phyloP scores from a whole-genome alignment of 495 filamentous ascomycete species.

The Acidiella bohemica region DNA sequence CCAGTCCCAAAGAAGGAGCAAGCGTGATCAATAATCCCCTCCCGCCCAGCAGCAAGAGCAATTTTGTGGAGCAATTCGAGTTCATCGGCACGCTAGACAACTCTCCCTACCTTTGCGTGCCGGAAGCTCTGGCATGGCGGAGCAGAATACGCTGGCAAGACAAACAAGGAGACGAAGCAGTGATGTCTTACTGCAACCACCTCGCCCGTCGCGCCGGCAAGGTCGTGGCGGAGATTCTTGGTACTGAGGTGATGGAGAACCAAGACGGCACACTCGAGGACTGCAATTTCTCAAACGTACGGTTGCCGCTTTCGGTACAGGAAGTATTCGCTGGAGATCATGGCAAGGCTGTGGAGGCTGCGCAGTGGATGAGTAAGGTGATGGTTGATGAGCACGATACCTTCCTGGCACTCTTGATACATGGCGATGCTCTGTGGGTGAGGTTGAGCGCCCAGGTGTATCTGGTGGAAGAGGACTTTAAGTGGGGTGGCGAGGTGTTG shows the following conservation, averaged over 20 bases:
- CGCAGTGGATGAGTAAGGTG: slow-evolving; percentile 43
- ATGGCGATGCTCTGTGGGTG: slow-evolving; percentile 49
- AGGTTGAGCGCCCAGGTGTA: slow-evolving; percentile 71
- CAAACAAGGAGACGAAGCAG: slow-evolving; percentile 59
- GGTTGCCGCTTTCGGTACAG: slow-evolving; percentile 47
- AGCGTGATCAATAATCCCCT: slow-evolving; percentile 47
- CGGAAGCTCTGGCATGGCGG: slow-evolving; percentile 56
- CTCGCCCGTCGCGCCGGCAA: slow-evolving; percentile 49
- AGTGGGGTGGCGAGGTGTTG: slow-evolving; percentile 49
- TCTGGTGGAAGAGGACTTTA: slow-evolving; percentile 63
- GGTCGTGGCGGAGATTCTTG: slow-evolving; percentile 41
- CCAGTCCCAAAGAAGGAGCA: slow-evolving; percentile 30
- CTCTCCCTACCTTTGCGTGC: slow-evolving; percentile 54
- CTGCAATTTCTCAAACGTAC: slow-evolving; percentile 54
- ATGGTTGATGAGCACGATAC: slow-evolving; percentile 47
- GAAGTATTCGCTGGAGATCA: slow-evolving; percentile 12
- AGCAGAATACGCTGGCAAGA: slow-evolving; percentile 43
- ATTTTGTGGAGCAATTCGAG: slow-evolving; percentile 60
- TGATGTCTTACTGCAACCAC: slow-evolving; percentile 42
- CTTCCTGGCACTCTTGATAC: slow-evolving; percentile 50
- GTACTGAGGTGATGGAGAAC: slow-evolving; percentile 53
- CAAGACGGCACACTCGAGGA: slow-evolving; percentile 28
- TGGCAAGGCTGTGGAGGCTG: slow-evolving; percentile 25
- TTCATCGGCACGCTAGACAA: slow-evolving; percentile 66
- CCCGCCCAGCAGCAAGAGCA: slow-evolving; percentile 32